Evolutionary conservation across 192 early-diverging fungal genomes (phyloP).

Genomic region (Dimargaris verticillata): DNA sequence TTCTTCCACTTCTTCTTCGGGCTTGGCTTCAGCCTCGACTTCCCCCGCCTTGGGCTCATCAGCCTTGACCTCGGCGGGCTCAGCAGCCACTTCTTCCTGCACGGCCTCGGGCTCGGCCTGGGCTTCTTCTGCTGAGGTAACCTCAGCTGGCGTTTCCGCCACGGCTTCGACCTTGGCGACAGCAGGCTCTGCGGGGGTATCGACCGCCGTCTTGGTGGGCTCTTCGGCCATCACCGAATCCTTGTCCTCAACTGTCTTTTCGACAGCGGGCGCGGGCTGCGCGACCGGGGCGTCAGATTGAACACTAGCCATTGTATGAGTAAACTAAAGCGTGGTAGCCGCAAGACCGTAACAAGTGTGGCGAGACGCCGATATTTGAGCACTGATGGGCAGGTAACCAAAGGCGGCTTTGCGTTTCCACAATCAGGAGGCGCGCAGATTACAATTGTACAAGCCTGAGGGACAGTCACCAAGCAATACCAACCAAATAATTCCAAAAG

Average conservation of each 20-base stretch:
- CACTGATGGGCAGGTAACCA: too few species aligned
- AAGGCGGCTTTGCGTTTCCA: too few species aligned
- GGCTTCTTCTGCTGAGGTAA: neutral
- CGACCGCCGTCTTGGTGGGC: neutral
- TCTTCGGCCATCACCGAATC: conserved; percentile 7
- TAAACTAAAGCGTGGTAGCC: too few species aligned
- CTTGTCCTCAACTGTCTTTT: neutral
- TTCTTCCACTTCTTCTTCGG: conserved; percentile 1
- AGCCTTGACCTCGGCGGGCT: neutral
- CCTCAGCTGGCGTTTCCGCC: neutral
- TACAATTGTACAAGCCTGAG: too few species aligned
- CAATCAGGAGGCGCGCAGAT: too few species aligned
- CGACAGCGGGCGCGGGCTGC: neutral
- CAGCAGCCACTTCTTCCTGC: neutral
- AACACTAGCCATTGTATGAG: too few species aligned
- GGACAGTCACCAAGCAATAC: too few species aligned
- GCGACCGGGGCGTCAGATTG: too few species aligned
- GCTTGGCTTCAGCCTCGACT: neutral
- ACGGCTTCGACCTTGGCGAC: neutral
- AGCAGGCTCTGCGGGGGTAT: conserved; percentile 6
- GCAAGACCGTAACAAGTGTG: too few species aligned
- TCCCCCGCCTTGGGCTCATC: neutral
- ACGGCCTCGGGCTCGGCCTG: neutral
- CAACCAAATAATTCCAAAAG: too few species aligned
- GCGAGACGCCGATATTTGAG: too few species aligned